Evolutionary conservation across 768 basidiomycete genomes (phyloP).

Genomic region (Xanthoconium purpureum): DNA sequence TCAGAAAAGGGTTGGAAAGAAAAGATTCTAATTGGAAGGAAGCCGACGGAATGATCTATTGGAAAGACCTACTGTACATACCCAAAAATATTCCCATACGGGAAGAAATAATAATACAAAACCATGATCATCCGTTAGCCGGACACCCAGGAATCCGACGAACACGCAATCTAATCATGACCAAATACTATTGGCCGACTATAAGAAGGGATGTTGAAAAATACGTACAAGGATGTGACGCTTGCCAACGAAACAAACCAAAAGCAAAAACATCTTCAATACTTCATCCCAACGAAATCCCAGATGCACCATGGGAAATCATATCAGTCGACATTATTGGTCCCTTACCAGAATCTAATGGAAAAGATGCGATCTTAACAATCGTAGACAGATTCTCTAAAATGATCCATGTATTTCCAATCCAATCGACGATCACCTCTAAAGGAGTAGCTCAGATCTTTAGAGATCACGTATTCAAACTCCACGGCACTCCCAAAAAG

Average conservation of each 20-base stretch:
- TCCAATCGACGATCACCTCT: not conserved
- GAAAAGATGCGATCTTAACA: constrained; percentile 8
- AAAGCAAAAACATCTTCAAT: not conserved
- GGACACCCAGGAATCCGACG: no score
- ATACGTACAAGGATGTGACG: not conserved
- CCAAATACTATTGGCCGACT: not conserved
- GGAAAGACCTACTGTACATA: no score
- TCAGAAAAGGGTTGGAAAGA: no score
- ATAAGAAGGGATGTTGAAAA: not conserved
- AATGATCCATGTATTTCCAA: constrained; percentile 16
- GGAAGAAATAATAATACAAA: no score
- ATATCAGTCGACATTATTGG: not conserved
- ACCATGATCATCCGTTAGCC: no score
- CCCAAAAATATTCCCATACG: no score
- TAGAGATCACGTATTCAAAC: not conserved
- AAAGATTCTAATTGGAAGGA: no score
- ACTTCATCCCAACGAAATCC: not conserved
- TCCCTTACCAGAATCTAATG: constrained; percentile 1
- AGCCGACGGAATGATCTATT: no score
- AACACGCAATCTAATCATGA: not conserved
- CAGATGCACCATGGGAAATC: not conserved
- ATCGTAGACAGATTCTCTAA: constrained; percentile 13
- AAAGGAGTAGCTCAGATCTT: constrained; percentile 18
- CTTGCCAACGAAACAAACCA: not conserved
- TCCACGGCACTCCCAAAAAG: not conserved